Conservation (phyloP, 2,329 filamentous ascomycete genomes). For the Epichloe uncinata region DNA sequence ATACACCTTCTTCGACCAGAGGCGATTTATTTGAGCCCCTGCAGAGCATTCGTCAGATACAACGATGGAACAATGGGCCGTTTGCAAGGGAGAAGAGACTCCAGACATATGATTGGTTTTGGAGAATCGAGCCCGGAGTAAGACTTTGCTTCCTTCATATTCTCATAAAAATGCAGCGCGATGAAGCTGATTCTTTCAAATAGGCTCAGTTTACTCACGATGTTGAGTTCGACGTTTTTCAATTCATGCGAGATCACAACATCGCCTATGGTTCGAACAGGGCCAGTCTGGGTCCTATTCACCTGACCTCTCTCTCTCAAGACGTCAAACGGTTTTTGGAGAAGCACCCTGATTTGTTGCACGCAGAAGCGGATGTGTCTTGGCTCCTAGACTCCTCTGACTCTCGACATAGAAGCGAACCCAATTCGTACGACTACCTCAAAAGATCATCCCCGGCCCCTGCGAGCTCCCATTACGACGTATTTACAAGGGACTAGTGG, state of each 20-base stretch:
- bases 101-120: constrained; percentile 44
- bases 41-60: constrained; percentile 59
- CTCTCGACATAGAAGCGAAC: neutral
- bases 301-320: constrained; percentile 30
- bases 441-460: neutral
- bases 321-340: constrained; percentile 33
- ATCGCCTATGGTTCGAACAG: constrained; percentile 61
- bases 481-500: constrained; percentile 4
- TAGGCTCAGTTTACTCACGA: constrained; percentile 41
- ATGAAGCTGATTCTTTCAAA: neutral
- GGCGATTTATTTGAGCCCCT: constrained; percentile 42
- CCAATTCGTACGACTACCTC: neutral
- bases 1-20: constrained; percentile 1
- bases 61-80: constrained; percentile 69
- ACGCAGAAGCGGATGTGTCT: constrained; percentile 33
- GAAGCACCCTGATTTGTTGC: constrained; percentile 28
- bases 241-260: constrained; percentile 72
- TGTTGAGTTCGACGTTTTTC: constrained; percentile 75
- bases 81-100: constrained; percentile 71
- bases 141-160: constrained; percentile 14
- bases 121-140: constrained; percentile 47
- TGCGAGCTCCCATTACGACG: neutral
- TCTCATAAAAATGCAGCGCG: neutral
- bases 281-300: constrained; percentile 30
- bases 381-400: constrained; percentile 27